Conservation (phyloP, 2,329 filamentous ascomycete genomes). For the Ampelomyces quisqualis region DNA sequence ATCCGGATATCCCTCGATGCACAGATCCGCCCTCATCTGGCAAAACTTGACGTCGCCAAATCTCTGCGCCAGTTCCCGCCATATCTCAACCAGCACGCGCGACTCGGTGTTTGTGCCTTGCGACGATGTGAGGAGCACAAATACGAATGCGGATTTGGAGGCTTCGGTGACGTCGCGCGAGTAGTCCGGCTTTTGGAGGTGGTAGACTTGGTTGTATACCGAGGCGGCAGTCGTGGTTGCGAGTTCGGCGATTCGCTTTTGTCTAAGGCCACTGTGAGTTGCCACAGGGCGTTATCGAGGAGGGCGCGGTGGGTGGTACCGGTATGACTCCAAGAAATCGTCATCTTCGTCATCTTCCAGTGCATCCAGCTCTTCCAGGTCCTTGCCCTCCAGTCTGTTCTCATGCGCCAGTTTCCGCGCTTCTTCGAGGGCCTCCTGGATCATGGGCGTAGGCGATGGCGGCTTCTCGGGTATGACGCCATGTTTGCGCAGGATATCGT, state of each 20-base stretch:
- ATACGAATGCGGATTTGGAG: constrained; percentile 64
- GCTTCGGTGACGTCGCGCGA: constrained; percentile 87
- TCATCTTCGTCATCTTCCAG: constrained; percentile 97
- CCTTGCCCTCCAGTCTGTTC: constrained; percentile 90
- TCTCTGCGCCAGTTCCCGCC: constrained; percentile 77
- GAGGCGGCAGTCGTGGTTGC: constrained; percentile 72
- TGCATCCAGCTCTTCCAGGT: constrained; percentile 88
- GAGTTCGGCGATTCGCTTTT: constrained; percentile 84
- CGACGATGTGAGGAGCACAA: constrained; percentile 81
- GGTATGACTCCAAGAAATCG: constrained; percentile 82
- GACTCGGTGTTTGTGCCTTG: constrained; percentile 82
- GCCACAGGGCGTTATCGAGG: no score
- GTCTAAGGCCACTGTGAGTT: no score
- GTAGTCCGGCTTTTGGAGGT: constrained; percentile 92
- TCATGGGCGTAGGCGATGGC: constrained; percentile 90
- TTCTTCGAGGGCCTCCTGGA: constrained; percentile 89
- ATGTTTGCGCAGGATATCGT: constrained; percentile 96
- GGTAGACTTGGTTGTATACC: constrained; percentile 87
- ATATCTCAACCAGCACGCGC: constrained; percentile 77
- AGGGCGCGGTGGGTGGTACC: no score
- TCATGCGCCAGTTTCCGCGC: constrained; percentile 82
- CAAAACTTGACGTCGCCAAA: constrained; percentile 98
- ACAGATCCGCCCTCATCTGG: constrained; percentile 87
- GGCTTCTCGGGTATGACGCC: constrained; percentile 97
- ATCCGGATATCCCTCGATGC: constrained; percentile 95